A percentile compares a stretch with the other conserved stretches of the same genome.
These are phyloP conservation scores for Penicillium waksmanii DNA, from an alignment of 495 filamentous ascomycete genomes.

Conservation along the genomic window DNA sequence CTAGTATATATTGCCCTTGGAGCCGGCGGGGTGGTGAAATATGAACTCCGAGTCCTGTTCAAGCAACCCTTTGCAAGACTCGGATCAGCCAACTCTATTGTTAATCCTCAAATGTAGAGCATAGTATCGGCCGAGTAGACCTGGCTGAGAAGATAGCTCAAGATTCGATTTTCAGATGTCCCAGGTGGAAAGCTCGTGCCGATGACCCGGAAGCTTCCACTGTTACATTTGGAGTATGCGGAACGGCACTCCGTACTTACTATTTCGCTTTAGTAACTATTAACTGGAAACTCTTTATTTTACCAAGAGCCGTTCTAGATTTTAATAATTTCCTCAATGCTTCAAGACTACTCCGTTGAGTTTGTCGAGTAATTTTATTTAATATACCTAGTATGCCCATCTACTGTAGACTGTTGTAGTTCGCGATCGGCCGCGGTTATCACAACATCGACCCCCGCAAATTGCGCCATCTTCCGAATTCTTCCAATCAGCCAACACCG, in stretches of 20 bases:
- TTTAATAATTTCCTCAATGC: no score
- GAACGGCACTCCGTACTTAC: background rate
- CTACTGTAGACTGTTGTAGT: no score
- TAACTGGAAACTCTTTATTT: no score
- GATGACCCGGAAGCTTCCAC: background rate
- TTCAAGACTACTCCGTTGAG: no score
- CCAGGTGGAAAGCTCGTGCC: background rate
- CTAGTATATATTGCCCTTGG: no score
- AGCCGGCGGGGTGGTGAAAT: no score
- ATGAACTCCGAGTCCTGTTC: background rate
- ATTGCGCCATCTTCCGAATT: slow-evolving; percentile 36
- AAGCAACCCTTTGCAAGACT: background rate
- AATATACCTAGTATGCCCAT: no score
- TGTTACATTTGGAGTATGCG: no score
- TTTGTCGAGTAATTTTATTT: no score
- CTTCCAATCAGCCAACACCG: slow-evolving; percentile 22
- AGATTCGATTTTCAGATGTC: background rate
- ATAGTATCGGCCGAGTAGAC: background rate
- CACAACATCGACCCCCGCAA: slow-evolving; percentile 37
- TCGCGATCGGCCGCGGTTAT: slow-evolving; percentile 21
- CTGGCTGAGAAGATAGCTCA: background rate
- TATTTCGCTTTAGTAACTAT: background rate
- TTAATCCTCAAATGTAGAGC: background rate
- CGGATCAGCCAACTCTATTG: background rate
- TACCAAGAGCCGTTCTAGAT: no score